These are phyloP conservation scores for Madurella fahalii DNA, from an alignment of 2,329 filamentous ascomycete genomes.

Conservation along the genomic window DNA sequence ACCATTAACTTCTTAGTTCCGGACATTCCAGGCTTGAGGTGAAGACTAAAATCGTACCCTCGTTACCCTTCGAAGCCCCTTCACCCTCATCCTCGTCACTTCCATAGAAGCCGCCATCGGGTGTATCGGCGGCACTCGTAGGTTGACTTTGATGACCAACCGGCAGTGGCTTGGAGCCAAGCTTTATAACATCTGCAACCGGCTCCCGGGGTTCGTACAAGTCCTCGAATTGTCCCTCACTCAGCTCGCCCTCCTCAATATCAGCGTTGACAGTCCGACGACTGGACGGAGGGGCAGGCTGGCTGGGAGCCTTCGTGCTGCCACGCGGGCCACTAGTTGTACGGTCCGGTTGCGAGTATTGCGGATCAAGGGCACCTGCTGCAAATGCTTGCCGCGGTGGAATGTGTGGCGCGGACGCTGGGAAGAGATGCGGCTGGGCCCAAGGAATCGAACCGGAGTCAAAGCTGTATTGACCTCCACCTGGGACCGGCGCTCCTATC, in stretches of 20 bases:
- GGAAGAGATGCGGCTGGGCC: slow-evolving; percentile 9
- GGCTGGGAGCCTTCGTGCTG: not conserved
- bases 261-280: slow-evolving; percentile 16
- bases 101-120: slow-evolving; percentile 28
- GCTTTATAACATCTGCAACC: not conserved
- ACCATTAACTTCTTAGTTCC: not conserved
- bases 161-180: slow-evolving; percentile 2
- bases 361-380: not conserved
- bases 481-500: slow-evolving; percentile 25
- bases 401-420: not conserved
- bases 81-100: slow-evolving; percentile 27
- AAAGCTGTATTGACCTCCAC: not conserved
- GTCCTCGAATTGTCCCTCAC: slow-evolving; percentile 62
- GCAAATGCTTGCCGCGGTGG: slow-evolving; percentile 1
- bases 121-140: slow-evolving; percentile 23
- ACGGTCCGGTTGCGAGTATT: not conserved
- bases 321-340: not conserved
- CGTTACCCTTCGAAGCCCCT: not conserved
- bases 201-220: slow-evolving; percentile 44
- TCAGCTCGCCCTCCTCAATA: slow-evolving; percentile 72
- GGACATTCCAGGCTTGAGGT: not conserved
- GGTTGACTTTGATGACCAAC: slow-evolving; percentile 15
- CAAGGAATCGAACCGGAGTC: slow-evolving; percentile 9
- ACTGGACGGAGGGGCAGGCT: slow-evolving; percentile 2
- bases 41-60: slow-evolving; percentile 4